phyloP scores from a whole-genome alignment of 345 rosid genomes.

The Dimocarpus longan region DNA sequence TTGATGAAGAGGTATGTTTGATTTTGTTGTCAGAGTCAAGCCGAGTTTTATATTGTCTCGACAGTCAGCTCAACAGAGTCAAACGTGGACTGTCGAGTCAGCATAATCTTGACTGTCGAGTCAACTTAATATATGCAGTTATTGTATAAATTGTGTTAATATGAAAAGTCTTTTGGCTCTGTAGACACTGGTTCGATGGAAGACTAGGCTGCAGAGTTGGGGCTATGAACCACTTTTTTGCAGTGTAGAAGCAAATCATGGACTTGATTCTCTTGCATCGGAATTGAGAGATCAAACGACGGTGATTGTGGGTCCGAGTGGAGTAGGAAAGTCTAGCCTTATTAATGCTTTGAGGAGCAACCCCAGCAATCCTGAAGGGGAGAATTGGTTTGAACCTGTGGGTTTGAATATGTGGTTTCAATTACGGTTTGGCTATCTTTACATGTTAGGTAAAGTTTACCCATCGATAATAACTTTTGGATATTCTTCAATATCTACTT shows the following conservation, averaged over 20 bases:
- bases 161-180: conserved; percentile 16
- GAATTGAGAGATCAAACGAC: conserved; percentile 71
- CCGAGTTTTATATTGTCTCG: neutral
- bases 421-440: too few species aligned
- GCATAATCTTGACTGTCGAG: neutral
- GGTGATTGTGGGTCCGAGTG: conserved; percentile 98
- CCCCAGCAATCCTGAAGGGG: conserved; percentile 36
- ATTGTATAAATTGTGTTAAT: neutral
- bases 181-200: conserved; percentile 71
- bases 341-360: conserved; percentile 75
- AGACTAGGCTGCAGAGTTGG: conserved; percentile 64
- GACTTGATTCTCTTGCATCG: conserved; percentile 65
- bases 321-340: conserved; percentile 94
- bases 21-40: neutral
- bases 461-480: too few species aligned
- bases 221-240: conserved; percentile 83
- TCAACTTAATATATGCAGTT: neutral
- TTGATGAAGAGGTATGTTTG: conserved; percentile 54
- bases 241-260: conserved; percentile 67
- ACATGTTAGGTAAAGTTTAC: too few species aligned
- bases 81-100: neutral
- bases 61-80: neutral
- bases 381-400: conserved; percentile 78
- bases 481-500: too few species aligned
- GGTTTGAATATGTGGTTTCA: conserved; percentile 20